Base-by-base conservation (phyloP, 176 grass and related monocot genomes). In the Rhipidocladum racemiflorum region DNA sequence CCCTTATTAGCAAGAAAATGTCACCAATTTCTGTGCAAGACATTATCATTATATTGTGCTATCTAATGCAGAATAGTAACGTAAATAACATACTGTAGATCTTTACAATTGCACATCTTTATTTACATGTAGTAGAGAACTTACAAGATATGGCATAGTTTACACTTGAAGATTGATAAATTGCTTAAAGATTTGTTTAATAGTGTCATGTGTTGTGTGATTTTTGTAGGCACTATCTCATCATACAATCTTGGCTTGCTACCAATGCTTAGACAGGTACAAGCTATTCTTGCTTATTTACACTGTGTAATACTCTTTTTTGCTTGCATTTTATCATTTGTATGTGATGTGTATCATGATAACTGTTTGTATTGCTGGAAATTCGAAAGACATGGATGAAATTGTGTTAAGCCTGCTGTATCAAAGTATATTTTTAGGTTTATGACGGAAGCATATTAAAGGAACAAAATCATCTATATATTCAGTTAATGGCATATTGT, bases 141-240 rank as follows among this genome's bases (percentile, higher is more conserved):
- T 4, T 62, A 25, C 25, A 4, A 4, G 24, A 54, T 55, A 56
- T 30, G 8, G 3, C 16, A 17, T 74, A 84, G 74, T 80, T 54
- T 54, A 56, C 35, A 46, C 1, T 77, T 29, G 27, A 45, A 56
- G 27, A 35, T 15, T 27, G 15, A 27, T 54, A 62, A 35, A 3
- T 67, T 35, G 20, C 55, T 56, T 70, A 1, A 65, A 76, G 7
- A 48, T 63, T 68, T 53, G 18, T 70, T 39, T 77, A 18, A 46
- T 23, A 2, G 27, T 74, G 0, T 32, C 27, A 32, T 21, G 23
- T 76, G 6, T 9, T 83, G 17, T 57, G 27, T 46, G 20, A 76
- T 57, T 2, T 82, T 81, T 81, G n/a, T 59, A 99, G 96, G 76
- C 96, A 95, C 77, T 99, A 95, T 86, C 90, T 99, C 72, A 89